Evolutionary conservation across 2,329 filamentous ascomycete genomes (phyloP).

Genomic region (Fusarium pininemorale): DNA sequence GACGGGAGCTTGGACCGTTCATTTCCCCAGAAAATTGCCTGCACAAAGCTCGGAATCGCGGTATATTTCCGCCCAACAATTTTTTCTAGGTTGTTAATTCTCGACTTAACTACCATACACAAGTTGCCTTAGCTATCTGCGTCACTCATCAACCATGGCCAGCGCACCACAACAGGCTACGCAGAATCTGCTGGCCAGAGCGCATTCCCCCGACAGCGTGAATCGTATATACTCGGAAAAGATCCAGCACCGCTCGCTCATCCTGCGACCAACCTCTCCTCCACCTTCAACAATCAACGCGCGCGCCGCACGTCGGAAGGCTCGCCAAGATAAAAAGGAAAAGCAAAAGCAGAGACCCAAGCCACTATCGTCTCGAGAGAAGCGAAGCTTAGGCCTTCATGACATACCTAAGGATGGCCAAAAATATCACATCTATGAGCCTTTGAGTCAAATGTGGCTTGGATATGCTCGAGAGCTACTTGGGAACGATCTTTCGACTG

Average conservation of each 20-base stretch:
- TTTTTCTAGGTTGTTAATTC: neutral
- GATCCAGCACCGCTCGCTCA: conserved; percentile 82
- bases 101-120: neutral
- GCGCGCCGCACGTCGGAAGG: conserved; percentile 65
- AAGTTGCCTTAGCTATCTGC: neutral
- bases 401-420: conserved; percentile 73
- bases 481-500: conserved; percentile 65
- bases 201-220: conserved; percentile 79
- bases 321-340: conserved; percentile 55
- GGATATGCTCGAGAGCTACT: conserved; percentile 87
- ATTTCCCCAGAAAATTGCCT: conserved; percentile 32
- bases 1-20: conserved; percentile 18
- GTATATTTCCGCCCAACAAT: conserved; percentile 27
- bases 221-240: conserved; percentile 81
- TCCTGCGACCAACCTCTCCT: conserved; percentile 80
- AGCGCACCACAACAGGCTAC: conserved; percentile 55
- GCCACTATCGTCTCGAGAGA: conserved; percentile 82
- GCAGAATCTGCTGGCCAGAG: conserved; percentile 75
- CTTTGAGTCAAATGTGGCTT: conserved; percentile 81
- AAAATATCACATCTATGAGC: conserved; percentile 77
- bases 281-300: conserved; percentile 62
- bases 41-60: conserved; percentile 16
- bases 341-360: conserved; percentile 63
- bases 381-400: conserved; percentile 77
- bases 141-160: conserved; percentile 45